Evolutionary conservation across 2,329 filamentous ascomycete species (phyloP).

Genomic region (Beauveria brongniartii): DNA sequence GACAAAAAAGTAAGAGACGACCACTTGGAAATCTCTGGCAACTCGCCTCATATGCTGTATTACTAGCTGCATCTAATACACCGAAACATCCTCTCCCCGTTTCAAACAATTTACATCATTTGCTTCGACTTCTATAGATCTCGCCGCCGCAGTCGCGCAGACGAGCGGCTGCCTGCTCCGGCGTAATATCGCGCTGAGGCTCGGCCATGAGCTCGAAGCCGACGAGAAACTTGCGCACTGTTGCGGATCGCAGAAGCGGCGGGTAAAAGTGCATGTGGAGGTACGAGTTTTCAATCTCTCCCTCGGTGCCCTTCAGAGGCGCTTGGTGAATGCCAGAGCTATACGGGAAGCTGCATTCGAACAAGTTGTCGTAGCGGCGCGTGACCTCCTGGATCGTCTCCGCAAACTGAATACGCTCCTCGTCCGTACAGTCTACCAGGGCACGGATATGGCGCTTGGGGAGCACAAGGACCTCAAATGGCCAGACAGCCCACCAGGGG

Average conservation of each 20-base stretch:
- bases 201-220: slow-evolving; percentile 96
- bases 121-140: slow-evolving; percentile 63
- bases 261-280: slow-evolving; percentile 98
- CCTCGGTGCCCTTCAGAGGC: slow-evolving; percentile 69
- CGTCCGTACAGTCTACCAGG: slow-evolving; percentile 68
- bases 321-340: slow-evolving; percentile 96
- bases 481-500: slow-evolving; percentile 98
- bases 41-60: background rate
- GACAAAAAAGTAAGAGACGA: background rate
- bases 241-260: slow-evolving; percentile 82
- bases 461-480: slow-evolving; percentile 88
- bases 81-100: background rate
- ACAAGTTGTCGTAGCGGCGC: slow-evolving; percentile 89
- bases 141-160: slow-evolving; percentile 70
- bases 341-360: slow-evolving; percentile 94
- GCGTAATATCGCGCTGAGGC: slow-evolving; percentile 96
- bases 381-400: slow-evolving; percentile 84
- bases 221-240: slow-evolving; percentile 91
- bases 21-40: background rate
- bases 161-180: slow-evolving; percentile 81
- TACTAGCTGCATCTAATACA: background rate
- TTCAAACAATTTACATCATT: background rate
- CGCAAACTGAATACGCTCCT: slow-evolving; percentile 67
- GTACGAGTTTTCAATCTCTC: slow-evolving; percentile 81
- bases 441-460: slow-evolving; percentile 77